Evolutionary conservation across 768 basidiomycete species (phyloP), one percentile per base, ranked within the genome.

Genomic region (Podaxis sp.): DNA sequence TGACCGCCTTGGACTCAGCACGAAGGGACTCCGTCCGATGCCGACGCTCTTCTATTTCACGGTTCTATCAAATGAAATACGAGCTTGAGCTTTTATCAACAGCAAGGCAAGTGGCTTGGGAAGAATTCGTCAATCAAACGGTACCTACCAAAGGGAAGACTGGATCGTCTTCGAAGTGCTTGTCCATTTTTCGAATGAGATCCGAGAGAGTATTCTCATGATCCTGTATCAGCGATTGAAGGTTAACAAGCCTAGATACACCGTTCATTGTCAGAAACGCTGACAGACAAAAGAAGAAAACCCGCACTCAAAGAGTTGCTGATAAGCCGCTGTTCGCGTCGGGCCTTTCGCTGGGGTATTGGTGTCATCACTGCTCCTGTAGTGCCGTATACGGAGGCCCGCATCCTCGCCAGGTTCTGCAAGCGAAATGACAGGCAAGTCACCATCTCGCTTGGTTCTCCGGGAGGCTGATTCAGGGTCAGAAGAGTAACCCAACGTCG

Each of bases 291-390:
- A 54, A 56, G 38, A 48, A 63, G 40, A 64, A 56, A 39, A 59
- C 28, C 74, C 86, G 64, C 64, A 93, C 92, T 86, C 87, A 68
- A 87, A 82, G 22, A 94, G 76, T 64, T 91, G 89, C 62, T 90
- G 87, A 80, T 82, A 87, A 11, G 74, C 78, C 9, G 87, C 84
- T 3, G 86, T 89, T 19, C 33, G 19, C 15, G 36, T 19, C 2
- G 19, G 17, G 36, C 44, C 49, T 66, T 65, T 44, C 46, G 22
- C 63, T 30, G 66, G 63, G 30, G 59, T 66, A 57, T 65, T 61
- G 1, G 56, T 52, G 33, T 62, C 67, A 15, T 64, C 60, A 55
- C 42, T 52, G n/a, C 72, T 69, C 62, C 73, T 68, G 13, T 74
- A 74, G 65, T 74, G 72, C 60, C 75, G 76, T 56, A 76, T 71